Base-by-base conservation (phyloP, 192 early-diverging fungal species). In the Lobosporangium transversale region DNA sequence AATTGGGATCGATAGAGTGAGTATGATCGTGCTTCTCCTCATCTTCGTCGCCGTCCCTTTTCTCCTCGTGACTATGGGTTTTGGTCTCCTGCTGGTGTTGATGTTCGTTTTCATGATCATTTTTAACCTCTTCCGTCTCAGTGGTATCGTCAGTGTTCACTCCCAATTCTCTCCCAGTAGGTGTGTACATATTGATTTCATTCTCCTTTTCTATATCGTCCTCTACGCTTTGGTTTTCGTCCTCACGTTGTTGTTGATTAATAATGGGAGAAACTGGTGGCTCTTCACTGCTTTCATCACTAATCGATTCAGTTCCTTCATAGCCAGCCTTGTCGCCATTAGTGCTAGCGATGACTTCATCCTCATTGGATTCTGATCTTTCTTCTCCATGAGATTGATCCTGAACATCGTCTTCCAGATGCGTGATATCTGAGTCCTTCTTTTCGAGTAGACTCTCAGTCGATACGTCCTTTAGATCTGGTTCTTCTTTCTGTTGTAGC, bases 1-100 rank as follows among this genome's bases (percentile, higher is more conserved):
- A 62, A 29, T 74, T 53, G 4, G 57, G 62, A 43, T 74, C 70
- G 3, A 66, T 66, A 6, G 49, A 29, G 30, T 74, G 70, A 1
- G 27, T 6, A 43, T 60, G 62, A 11, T 45, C 55, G 27, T 74
- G 70, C 43, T 54, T 20, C 26, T 48, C 30, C 15, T 52, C 52
- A 17, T 61, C 67, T 1, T 32, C 40, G 5, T 45, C 33, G 15
- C 32, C 42, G 26, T 58, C 50, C 20, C 26, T 6, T 40, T 37
- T 59, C 21, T 47, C 44, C 18, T 40, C 35, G 26, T 48, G 24
- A 15, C 40, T 24, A 54, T 64, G 50, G n/a, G n/a, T n/a, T n/a
- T n/a, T n/a, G n/a, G n/a, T n/a, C n/a, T n/a, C n/a, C n/a, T n/a
- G n/a, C n/a, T n/a, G n/a, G n/a, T n/a, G n/a, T n/a, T n/a, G n/a